phyloP scores from a whole-genome alignment of 2,329 filamentous ascomycete genomes.

The Dothistroma pini region DNA sequence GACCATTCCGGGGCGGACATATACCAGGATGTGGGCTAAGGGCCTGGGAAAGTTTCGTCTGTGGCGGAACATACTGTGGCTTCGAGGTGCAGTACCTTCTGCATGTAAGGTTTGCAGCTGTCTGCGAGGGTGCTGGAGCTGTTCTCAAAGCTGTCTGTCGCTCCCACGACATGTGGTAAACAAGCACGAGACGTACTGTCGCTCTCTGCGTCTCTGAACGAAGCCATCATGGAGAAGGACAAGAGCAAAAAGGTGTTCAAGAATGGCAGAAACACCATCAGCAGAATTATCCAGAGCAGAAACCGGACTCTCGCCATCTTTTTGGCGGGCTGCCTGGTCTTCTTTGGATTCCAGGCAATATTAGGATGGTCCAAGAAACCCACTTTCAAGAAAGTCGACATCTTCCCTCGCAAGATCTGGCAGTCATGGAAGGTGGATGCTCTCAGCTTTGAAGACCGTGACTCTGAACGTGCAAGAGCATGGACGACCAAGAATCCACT shows the following conservation, averaged over 20 bases:
- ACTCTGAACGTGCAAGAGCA: conserved; percentile 56
- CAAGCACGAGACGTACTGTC: neutral
- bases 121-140: neutral
- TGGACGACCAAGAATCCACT: conserved; percentile 64
- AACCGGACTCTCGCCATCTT: conserved; percentile 1
- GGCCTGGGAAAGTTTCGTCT: neutral
- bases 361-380: neutral
- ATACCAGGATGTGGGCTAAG: neutral
- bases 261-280: neutral
- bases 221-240: neutral
- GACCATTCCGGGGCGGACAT: neutral
- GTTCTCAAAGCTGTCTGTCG: neutral
- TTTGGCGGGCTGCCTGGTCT: neutral
- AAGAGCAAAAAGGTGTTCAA: neutral
- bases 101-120: neutral
- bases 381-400: conserved; percentile 1
- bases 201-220: neutral
- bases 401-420: conserved; percentile 64
- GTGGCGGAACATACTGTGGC: neutral
- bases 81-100: neutral
- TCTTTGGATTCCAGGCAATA: neutral
- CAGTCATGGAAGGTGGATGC: conserved; percentile 71
- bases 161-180: neutral
- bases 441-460: conserved; percentile 60
- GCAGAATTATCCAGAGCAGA: neutral